Conservation (phyloP, 139 green algal species). For the Limnomonas spitsbergensis region DNA sequence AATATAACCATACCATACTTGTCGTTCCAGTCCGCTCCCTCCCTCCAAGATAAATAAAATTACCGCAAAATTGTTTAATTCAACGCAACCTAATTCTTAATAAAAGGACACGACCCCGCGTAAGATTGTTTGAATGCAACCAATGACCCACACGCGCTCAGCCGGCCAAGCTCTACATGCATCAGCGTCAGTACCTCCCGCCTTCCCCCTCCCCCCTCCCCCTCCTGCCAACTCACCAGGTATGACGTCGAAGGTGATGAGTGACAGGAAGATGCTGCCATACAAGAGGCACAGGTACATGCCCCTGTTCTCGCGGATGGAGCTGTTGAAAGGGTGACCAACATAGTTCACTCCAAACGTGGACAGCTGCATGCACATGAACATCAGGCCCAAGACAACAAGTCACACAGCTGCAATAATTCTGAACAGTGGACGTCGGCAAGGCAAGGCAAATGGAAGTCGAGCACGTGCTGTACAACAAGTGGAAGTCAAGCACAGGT, state of each 20-base stretch:
- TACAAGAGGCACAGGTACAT: conserved; percentile 59
- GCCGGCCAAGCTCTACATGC: not conserved
- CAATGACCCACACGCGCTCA: not conserved
- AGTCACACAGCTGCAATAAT: too few species aligned
- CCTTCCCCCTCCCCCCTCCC: not conserved
- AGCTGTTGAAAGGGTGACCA: conserved; percentile 86
- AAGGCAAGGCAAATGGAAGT: too few species aligned
- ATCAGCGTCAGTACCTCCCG: not conserved
- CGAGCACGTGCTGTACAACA: too few species aligned
- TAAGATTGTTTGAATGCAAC: not conserved
- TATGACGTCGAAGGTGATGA: conserved; percentile 43
- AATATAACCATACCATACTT: too few species aligned
- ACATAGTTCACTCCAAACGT: conserved; percentile 97
- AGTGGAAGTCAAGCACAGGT: too few species aligned
- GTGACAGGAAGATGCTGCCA: conserved; percentile 39
- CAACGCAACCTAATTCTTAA: too few species aligned
- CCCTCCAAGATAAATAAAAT: too few species aligned
- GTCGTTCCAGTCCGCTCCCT: too few species aligned
- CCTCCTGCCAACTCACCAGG: conserved; percentile 25
- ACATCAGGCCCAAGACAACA: too few species aligned
- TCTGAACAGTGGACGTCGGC: too few species aligned
- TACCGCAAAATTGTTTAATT: too few species aligned
- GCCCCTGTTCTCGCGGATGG: conserved; percentile 69
- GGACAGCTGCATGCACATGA: conserved; percentile 23
- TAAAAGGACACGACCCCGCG: too few species aligned